Evolutionary conservation across 2,329 filamentous ascomycete species (phyloP), one percentile per base, ranked within the genome.

Genomic region (Monosporascus sp.): DNA sequence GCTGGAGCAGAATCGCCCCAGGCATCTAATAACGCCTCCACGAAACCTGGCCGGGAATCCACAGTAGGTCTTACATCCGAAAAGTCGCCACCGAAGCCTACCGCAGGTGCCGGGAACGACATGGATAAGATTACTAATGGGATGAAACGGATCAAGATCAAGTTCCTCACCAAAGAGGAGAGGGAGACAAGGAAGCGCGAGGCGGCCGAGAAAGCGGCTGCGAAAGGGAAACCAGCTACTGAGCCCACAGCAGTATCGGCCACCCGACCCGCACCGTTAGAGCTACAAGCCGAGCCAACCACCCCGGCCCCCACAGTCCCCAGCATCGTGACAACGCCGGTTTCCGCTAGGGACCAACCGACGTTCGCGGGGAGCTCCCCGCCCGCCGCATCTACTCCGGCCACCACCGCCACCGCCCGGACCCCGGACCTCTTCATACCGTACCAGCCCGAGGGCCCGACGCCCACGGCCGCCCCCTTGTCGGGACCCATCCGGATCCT

Each of bases 121-220:
- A 64, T 86, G 37, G 80, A 85, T 51, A 76, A 70, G 49, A 73
- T 87, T 55, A 79, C 81, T 0, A 74, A 72, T 37, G 78, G 80
- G 1, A 80, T 86, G 77, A 84, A 80, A 65, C 84, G 79, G 65
- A 81, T 86, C 54, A 84, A 80, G 63, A 82, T 86, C 60, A 85
- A 80, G 50, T 65, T 86, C 24, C 72, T 85, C 40, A 84, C 81
- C 2, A 76, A 83, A 55, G 74, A 81, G 40, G 79, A 84, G 60
- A 78, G 76, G 59, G 81, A 83, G 49, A 80, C 78, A 2, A 76
- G 73, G 26, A 76, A 77, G 60, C 78, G 75, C 59, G 81, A 83
- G 48, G 80, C 78, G 1, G 76, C 73, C 22, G 76, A 77, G n/a
- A 65, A 62, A 52, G 60, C 63, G 7, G 62, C 64, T 26, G 58